phyloP scores from a whole-genome alignment of 75 land plant genomes.

The Larix kaempferi region DNA sequence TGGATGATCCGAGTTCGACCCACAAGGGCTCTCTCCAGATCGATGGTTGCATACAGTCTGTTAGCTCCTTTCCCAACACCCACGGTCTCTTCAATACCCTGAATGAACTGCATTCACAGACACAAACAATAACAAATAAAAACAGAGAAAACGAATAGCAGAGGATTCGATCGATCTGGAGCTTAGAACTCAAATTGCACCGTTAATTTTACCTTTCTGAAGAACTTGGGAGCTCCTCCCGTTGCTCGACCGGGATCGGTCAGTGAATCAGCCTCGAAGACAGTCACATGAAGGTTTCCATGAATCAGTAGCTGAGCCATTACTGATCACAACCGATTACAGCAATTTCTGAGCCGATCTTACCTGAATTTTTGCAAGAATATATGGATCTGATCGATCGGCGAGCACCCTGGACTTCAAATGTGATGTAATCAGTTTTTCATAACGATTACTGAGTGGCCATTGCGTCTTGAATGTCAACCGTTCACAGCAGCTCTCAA shows the following conservation, averaged over 20 bases:
- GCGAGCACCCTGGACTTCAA: too few species aligned
- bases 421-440: too few species aligned
- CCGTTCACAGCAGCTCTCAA: too few species aligned
- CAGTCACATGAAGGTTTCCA: constrained; percentile 79
- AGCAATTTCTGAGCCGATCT: too few species aligned
- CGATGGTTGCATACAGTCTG: constrained; percentile 73
- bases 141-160: too few species aligned
- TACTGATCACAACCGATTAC: neutral
- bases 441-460: too few species aligned
- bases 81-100: constrained; percentile 53
- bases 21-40: constrained; percentile 73
- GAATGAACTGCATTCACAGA: constrained; percentile 36
- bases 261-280: constrained; percentile 68
- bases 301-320: constrained; percentile 75
- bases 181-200: too few species aligned
- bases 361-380: too few species aligned
- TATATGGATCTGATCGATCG: too few species aligned
- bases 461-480: too few species aligned
- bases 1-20: constrained; percentile 65
- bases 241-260: constrained; percentile 19
- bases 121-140: neutral
- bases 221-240: constrained; percentile 42
- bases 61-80: constrained; percentile 62
- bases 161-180: too few species aligned
- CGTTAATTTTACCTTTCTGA: constrained; percentile 53